Conservation (phyloP, 2,329 filamentous ascomycete genomes). For the Colletotrichum cereale region DNA sequence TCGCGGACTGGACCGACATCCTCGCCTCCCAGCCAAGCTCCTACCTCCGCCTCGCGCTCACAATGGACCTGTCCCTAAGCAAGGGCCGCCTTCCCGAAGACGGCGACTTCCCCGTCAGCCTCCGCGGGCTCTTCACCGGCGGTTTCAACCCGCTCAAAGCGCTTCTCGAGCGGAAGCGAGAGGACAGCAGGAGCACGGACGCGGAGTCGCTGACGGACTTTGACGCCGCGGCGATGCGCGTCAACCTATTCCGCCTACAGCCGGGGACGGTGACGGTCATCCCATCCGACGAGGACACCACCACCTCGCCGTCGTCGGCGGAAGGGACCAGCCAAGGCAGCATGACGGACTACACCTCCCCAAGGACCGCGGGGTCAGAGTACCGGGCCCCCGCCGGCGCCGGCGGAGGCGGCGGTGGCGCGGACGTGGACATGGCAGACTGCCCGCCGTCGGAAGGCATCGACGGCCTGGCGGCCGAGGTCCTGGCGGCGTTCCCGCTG, state of each 20-base stretch:
- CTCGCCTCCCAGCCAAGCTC: conserved; percentile 54
- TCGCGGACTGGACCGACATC: conserved; percentile 58
- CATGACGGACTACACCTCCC: conserved; percentile 31
- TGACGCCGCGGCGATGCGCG: conserved; percentile 25
- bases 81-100: conserved; percentile 56
- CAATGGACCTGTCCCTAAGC: conserved; percentile 58
- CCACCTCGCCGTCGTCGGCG: conserved; percentile 35
- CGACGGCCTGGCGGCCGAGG: conserved; percentile 48
- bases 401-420: background rate
- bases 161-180: conserved; percentile 47
- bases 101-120: conserved; percentile 55
- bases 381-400: background rate
- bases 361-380: conserved; percentile 5
- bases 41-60: conserved; percentile 58
- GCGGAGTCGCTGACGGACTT: conserved; percentile 26
- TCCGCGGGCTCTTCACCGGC: conserved; percentile 53
- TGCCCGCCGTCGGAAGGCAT: conserved; percentile 46
- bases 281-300: conserved; percentile 43
- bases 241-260: conserved; percentile 35
- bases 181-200: conserved; percentile 11
- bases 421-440: conserved; percentile 38
- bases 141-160: conserved; percentile 53
- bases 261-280: conserved; percentile 30
- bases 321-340: conserved; percentile 26
- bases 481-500: conserved; percentile 50